Percentiles rank a stretch among this genome's conserved stretches.
These are phyloP conservation scores for Rhododendron griersonianum DNA, from an alignment of 148 eudicot genomes.

Conservation along the genomic window DNA sequence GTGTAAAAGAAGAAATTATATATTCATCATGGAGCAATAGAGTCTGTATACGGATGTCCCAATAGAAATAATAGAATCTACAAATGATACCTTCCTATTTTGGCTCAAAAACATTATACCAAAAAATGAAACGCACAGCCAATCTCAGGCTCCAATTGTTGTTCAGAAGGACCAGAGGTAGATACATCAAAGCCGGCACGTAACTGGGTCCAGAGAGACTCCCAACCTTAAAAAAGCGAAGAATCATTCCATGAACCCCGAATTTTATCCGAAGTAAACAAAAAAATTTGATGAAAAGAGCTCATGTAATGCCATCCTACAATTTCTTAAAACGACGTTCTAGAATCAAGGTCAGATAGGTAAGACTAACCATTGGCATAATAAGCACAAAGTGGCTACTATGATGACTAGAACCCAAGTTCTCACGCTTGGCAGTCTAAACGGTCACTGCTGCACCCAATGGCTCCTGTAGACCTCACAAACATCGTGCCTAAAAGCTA, in stretches of 20 bases:
- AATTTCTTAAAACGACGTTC: too few species aligned
- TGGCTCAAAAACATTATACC: neutral
- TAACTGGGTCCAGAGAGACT: neutral
- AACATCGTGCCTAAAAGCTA: neutral
- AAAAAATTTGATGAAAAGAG: neutral
- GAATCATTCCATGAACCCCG: neutral
- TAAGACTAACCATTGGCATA: slow-evolving; percentile 1
- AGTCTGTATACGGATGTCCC: neutral
- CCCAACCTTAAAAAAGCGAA: too few species aligned
- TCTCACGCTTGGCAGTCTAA: neutral
- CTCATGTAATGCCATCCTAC: neutral
- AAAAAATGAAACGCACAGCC: neutral
- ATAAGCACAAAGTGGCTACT: neutral
- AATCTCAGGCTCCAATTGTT: neutral
- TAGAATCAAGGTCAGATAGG: too few species aligned
- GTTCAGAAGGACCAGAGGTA: neutral
- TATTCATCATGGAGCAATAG: neutral
- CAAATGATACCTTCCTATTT: neutral
- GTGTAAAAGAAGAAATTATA: neutral
- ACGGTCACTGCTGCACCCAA: neutral
- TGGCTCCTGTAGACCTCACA: too few species aligned
- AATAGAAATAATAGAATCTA: neutral
- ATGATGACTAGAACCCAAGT: neutral
- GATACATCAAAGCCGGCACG: neutral
- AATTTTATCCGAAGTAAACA: neutral